These are phyloP conservation scores for Lunasporangiospora selenospora DNA, from an alignment of 192 early-diverging fungal genomes.

Conservation along the genomic window DNA sequence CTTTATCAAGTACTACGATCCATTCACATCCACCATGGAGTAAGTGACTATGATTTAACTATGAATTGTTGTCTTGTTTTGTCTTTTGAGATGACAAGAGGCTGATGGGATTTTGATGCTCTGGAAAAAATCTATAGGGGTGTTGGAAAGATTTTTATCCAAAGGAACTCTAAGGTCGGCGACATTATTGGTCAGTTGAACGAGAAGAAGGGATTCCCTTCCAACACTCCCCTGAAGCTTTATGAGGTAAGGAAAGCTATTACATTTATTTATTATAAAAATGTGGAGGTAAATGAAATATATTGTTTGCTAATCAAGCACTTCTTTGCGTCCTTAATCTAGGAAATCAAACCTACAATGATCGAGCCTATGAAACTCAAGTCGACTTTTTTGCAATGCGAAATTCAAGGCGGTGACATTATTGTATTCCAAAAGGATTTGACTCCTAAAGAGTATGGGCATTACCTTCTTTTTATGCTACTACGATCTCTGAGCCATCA, in stretches of 20 bases:
- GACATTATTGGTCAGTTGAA: conserved; percentile 66
- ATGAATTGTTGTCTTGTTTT: not conserved
- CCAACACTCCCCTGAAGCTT: conserved; percentile 63
- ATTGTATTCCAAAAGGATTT: conserved; percentile 78
- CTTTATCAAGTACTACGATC: conserved; percentile 90
- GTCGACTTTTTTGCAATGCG: conserved; percentile 71
- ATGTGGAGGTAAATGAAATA: too few relatives aligned
- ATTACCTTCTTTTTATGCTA: not conserved
- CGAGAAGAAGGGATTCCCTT: conserved; percentile 60
- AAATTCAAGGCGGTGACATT: conserved; percentile 96
- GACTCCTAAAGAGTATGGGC: conserved; percentile 52
- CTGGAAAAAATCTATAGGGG: conserved; percentile 43
- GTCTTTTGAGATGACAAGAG: not conserved
- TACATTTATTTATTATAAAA: too few relatives aligned
- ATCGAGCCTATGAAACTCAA: conserved; percentile 78
- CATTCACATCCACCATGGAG: conserved; percentile 60
- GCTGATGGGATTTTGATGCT: not conserved
- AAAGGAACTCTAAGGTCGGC: conserved; percentile 56
- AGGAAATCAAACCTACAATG: conserved; percentile 95
- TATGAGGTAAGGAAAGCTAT: conserved; percentile 61
- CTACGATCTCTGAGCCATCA: too few relatives aligned
- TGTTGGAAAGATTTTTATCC: conserved; percentile 61
- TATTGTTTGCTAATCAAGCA: too few relatives aligned
- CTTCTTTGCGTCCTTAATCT: too few relatives aligned
- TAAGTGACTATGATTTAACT: conserved; percentile 38